Evolutionary conservation across 495 filamentous ascomycete species (phyloP).

Genomic region (Aspergillus ostianus): DNA sequence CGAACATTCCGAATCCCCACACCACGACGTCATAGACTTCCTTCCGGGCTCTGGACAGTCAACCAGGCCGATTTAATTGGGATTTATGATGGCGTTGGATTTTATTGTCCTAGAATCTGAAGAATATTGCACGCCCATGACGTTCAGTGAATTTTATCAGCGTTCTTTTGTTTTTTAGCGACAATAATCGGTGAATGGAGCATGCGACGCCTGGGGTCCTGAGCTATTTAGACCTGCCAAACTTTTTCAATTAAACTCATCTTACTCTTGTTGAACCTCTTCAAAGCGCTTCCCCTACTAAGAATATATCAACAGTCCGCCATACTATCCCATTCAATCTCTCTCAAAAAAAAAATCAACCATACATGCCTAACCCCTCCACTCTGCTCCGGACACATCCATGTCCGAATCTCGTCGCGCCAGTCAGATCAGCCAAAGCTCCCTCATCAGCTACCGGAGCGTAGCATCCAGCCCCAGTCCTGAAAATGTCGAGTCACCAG

Average conservation of each 20-base stretch:
- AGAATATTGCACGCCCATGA: neutral
- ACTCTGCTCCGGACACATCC: neutral
- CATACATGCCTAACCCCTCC: neutral
- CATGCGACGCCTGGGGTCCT: neutral
- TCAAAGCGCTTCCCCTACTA: too few relatives aligned
- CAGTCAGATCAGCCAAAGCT: constrained; percentile 6
- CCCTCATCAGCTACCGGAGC: constrained; percentile 13
- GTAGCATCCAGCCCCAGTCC: constrained; percentile 1
- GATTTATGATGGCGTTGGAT: too few relatives aligned
- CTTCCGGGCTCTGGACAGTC: too few relatives aligned
- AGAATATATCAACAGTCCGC: too few relatives aligned
- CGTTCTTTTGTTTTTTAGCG: neutral
- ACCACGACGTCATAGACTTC: neutral
- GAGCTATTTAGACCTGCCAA: neutral
- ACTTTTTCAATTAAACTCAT: neutral
- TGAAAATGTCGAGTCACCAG: neutral
- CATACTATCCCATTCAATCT: neutral
- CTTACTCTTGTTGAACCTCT: neutral
- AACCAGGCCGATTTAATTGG: too few relatives aligned
- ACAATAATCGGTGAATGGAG: neutral
- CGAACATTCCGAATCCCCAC: neutral
- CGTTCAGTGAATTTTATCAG: neutral
- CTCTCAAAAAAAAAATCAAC: neutral
- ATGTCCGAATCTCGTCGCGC: constrained; percentile 4
- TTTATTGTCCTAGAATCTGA: neutral